Percentiles rank a stretch among this genome's conserved stretches.
phyloP scores from a whole-genome alignment of 1,284 basidiomycete genomes.

The Leccinum huronense region DNA sequence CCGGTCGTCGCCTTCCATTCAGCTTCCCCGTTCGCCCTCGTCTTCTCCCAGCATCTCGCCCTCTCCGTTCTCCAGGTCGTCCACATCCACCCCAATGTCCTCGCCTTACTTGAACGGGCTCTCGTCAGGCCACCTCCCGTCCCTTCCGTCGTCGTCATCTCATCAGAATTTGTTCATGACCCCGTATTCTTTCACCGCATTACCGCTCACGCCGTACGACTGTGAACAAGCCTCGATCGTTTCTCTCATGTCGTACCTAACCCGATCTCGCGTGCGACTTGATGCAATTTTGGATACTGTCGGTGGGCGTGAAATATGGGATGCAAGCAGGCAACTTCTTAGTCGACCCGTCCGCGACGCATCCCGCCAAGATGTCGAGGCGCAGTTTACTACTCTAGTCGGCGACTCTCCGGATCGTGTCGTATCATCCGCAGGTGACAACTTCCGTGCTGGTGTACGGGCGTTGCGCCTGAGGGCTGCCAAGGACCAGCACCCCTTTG shows the following conservation, averaged over 20 bases:
- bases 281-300: slow-evolving; percentile 80
- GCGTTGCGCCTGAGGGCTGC: slow-evolving; percentile 46
- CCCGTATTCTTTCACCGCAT: slow-evolving; percentile 32
- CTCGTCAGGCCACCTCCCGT: slow-evolving; percentile 31
- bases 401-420: slow-evolving; percentile 62
- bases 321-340: slow-evolving; percentile 65
- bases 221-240: slow-evolving; percentile 42
- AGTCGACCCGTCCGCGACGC: slow-evolving; percentile 36
- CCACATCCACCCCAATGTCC: slow-evolving; percentile 35
- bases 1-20: slow-evolving; percentile 31
- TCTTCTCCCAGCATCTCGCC: slow-evolving; percentile 35
- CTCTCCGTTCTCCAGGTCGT: slow-evolving; percentile 35
- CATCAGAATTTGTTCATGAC: slow-evolving; percentile 27
- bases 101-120: slow-evolving; percentile 30
- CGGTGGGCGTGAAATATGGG: slow-evolving; percentile 75
- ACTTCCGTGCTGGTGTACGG: slow-evolving; percentile 67
- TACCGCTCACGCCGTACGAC: slow-evolving; percentile 32
- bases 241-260: slow-evolving; percentile 51
- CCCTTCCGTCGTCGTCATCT: slow-evolving; percentile 28
- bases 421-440: slow-evolving; percentile 66
- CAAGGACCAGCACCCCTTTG: slow-evolving; percentile 33
- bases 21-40: slow-evolving; percentile 27
- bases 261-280: slow-evolving; percentile 50
- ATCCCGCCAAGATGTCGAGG: slow-evolving; percentile 27
- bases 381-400: slow-evolving; percentile 74